Percentiles rank a stretch among this genome's conserved stretches.
Evolutionary conservation across 164 flowering plant species (phyloP).

Genomic region (Vitis labrusca): DNA sequence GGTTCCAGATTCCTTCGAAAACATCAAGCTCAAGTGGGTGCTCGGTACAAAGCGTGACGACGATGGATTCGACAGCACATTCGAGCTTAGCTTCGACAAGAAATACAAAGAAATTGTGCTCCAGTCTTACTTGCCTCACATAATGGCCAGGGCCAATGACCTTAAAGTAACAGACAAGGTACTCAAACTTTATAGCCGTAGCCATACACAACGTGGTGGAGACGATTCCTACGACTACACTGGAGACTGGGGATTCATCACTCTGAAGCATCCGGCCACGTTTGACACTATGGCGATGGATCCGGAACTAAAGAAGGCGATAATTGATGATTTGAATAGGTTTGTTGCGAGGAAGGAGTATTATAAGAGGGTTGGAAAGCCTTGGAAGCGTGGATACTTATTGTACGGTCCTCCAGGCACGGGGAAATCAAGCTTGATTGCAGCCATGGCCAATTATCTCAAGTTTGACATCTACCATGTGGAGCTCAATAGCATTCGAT

Average conservation of each 20-base stretch:
- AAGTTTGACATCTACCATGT: slow-evolving; percentile 48
- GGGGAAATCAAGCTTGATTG: slow-evolving; percentile 51
- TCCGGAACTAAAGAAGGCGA: slow-evolving; percentile 23
- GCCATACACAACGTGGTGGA: not conserved
- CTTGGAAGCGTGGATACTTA: slow-evolving; percentile 58
- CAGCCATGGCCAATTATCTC: slow-evolving; percentile 54
- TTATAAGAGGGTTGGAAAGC: slow-evolving; percentile 45
- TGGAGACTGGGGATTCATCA: slow-evolving; percentile 29
- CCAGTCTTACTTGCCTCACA: slow-evolving; percentile 29
- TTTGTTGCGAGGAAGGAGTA: slow-evolving; percentile 47
- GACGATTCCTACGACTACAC: not conserved
- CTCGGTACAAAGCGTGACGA: not conserved
- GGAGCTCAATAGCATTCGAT: slow-evolving; percentile 22
- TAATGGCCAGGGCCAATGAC: slow-evolving; percentile 24
- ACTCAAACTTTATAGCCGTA: slow-evolving; percentile 30
- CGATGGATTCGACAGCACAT: not conserved
- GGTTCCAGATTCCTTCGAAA: not conserved
- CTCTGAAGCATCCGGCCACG: slow-evolving; percentile 55
- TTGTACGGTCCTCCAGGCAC: slow-evolving; percentile 60
- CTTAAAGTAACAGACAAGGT: slow-evolving; percentile 27
- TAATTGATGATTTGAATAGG: slow-evolving; percentile 47
- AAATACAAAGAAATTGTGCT: slow-evolving; percentile 1
- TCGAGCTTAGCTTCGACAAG: slow-evolving; percentile 7
- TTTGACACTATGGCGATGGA: slow-evolving; percentile 62
- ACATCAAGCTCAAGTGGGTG: not conserved